Base-by-base conservation (phyloP, 768 basidiomycete genomes). In the Gyrodon lividus region DNA sequence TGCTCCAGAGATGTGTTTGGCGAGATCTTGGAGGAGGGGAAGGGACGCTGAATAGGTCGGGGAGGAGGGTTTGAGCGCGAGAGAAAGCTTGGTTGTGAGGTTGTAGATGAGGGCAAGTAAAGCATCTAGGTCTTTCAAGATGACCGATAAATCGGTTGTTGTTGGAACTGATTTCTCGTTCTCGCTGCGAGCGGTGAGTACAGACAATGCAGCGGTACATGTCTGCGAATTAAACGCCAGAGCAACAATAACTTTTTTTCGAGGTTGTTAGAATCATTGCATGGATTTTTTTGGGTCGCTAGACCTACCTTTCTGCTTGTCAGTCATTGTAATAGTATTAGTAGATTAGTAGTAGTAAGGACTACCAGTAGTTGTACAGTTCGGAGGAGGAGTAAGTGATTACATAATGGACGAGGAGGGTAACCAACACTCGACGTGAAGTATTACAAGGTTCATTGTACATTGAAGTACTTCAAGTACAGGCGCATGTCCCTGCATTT, bases 61-160 rank as follows among this genome's bases (percentile, higher is more conserved):
- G 0, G 74, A 70, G 4, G 79, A 66, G 5, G 85, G 82, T 38
- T 84, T 87, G 45, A 87, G 73, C 1, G 78, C 73, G 30, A 89
- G 75, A 4, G 87, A 73, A 22, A 86, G 64, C 60, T 84, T 87
- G 17, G 85, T 87, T 5, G 78, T 70, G 26, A 77, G 68, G 19
- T 71, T 66, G 63, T 84, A 72, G n/a, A 87, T 60, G 55, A 87
- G 73, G 5, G 80, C 71, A 40, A 87, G 72, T 31, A 88, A 68
- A 2, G 82, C 77, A 19, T 81, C 51, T 16, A 84, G 66, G 61
- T 89, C 87, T 30, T 74, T 73, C 56, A 73, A 77, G 41, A 89
- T 57, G 49, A 76, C 63, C 5, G 65, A 22, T 30, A 79, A 65
- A 23, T 68, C 56, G 39, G 70, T 63, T 9, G 57, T 48, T 37